phyloP scores from a whole-genome alignment of 805 yeast species.

The Debaryomyces prosopidis region DNA sequence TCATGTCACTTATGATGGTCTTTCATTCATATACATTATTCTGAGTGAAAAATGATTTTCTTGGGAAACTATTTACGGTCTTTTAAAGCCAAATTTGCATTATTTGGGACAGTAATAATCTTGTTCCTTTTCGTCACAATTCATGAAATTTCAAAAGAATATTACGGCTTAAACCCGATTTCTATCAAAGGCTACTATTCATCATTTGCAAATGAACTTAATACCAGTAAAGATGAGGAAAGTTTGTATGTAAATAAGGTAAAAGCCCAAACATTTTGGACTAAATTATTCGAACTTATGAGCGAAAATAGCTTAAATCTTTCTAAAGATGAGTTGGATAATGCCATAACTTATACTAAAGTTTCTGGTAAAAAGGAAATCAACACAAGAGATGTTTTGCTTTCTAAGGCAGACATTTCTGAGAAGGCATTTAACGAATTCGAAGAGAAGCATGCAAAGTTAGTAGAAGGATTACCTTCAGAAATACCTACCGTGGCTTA shows the following conservation, averaged over 20 bases:
- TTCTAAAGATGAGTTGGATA: not conserved
- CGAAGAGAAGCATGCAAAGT: constrained; percentile 19
- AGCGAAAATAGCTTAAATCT: not conserved
- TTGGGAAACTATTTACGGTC: no score
- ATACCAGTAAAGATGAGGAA: no score
- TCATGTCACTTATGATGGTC: no score
- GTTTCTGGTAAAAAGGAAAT: not conserved
- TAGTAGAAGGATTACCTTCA: constrained; percentile 22
- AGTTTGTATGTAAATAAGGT: constrained; percentile 1
- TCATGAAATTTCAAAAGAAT: no score
- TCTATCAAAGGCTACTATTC: no score
- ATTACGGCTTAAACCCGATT: no score
- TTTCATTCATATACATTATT: no score
- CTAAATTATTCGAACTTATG: constrained; percentile 13
- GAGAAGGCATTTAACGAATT: not conserved
- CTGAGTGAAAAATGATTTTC: no score
- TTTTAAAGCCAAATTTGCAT: no score
- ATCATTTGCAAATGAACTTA: no score
- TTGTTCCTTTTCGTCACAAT: no score
- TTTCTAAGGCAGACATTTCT: not conserved
- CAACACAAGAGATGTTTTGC: not conserved
- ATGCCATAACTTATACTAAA: not conserved
- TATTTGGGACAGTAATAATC: no score
- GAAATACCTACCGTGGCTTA: constrained; percentile 18
- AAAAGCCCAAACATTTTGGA: constrained; percentile 24